These are phyloP conservation scores for Pythium biforme DNA, from an alignment of 352 stramenopile species.

Conservation along the genomic window DNA sequence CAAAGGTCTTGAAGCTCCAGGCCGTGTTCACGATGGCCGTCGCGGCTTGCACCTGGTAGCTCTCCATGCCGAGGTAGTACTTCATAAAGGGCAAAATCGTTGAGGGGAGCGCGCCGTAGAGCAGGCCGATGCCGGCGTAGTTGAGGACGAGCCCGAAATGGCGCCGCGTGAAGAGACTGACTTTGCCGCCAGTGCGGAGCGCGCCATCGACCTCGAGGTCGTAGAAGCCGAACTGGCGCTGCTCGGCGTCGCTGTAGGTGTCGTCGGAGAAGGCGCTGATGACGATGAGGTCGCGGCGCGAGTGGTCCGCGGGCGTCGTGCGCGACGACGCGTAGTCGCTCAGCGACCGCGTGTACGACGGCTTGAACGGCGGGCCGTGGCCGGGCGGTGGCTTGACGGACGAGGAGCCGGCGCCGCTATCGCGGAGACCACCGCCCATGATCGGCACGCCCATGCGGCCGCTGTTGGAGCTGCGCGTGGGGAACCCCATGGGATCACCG, in stretches of 20 bases:
- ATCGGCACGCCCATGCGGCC: background rate
- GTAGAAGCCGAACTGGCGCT: slow-evolving; percentile 55
- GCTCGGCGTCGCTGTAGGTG: slow-evolving; percentile 31
- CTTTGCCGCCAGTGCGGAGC: slow-evolving; percentile 52
- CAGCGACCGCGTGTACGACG: slow-evolving; percentile 18
- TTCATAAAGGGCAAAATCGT: slow-evolving; percentile 55
- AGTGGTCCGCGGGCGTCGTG: slow-evolving; percentile 19
- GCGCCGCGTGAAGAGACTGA: slow-evolving; percentile 42
- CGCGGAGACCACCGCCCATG: background rate
- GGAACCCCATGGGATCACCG: background rate
- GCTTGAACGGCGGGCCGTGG: slow-evolving; percentile 1
- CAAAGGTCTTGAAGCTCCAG: slow-evolving; percentile 71
- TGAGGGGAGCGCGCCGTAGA: slow-evolving; percentile 66
- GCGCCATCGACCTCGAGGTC: slow-evolving; percentile 64
- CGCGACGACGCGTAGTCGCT: slow-evolving; percentile 18
- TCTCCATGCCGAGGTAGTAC: slow-evolving; percentile 62
- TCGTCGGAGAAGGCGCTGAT: slow-evolving; percentile 32
- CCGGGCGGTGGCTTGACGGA: background rate
- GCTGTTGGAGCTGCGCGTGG: background rate
- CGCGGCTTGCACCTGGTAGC: slow-evolving; percentile 55
- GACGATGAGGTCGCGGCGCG: slow-evolving; percentile 28
- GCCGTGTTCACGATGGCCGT: slow-evolving; percentile 50
- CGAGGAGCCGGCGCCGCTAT: background rate
- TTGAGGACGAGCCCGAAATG: slow-evolving; percentile 67
- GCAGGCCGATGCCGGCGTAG: slow-evolving; percentile 60